Base-by-base conservation (phyloP, 2,329 filamentous ascomycete genomes). In the Biscogniauxia mediterranea region DNA sequence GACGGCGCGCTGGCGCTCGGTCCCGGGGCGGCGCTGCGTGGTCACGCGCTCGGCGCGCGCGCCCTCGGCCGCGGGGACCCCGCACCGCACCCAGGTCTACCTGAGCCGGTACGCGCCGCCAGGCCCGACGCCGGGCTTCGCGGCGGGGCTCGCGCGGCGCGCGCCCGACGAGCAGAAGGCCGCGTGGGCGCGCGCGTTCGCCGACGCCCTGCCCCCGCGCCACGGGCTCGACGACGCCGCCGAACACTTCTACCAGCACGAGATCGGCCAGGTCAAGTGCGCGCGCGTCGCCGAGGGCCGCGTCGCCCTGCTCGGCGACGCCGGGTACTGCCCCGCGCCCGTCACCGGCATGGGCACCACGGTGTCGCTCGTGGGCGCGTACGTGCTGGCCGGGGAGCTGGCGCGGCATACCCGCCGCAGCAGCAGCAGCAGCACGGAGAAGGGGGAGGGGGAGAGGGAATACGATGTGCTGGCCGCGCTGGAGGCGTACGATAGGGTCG, bases 351-450 rank as follows among this genome's bases (percentile, higher is more conserved):
- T 81, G 74, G 84, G 84, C 0, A 85, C 82, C 0, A 80, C 79
- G 1, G 66, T 76, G 0, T 78, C 79, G 0, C 67, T 87, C 0
- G 68, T 82, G 0, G 80, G 80, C 0, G 82, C 83, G 0, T 88
- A 87, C 66, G 71, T 85, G 2, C 74, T 88, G 3, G 85, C 84
- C 0, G 85, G 85, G 1, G 84, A 85, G 71, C 71, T 83, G 15
- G 69, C 70, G 23, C 69, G 69, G 32, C 69, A 75, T n/a, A n/a
- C n/a, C n/a, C n/a, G n/a, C n/a, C n/a, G n/a, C n/a, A n/a, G n/a
- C n/a, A n/a, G n/a, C n/a, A n/a, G n/a, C 42, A 64, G 64, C 9
- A 23, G 17, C 3, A 4, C 7, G 7, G 28, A 6, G 7, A 2
- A 32, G 2, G 70, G 2, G 26, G 52, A 54, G 6, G 52, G 26